phyloP scores from a whole-genome alignment of 352 stramenopile genomes.

The Phytophthora palmivora region DNA sequence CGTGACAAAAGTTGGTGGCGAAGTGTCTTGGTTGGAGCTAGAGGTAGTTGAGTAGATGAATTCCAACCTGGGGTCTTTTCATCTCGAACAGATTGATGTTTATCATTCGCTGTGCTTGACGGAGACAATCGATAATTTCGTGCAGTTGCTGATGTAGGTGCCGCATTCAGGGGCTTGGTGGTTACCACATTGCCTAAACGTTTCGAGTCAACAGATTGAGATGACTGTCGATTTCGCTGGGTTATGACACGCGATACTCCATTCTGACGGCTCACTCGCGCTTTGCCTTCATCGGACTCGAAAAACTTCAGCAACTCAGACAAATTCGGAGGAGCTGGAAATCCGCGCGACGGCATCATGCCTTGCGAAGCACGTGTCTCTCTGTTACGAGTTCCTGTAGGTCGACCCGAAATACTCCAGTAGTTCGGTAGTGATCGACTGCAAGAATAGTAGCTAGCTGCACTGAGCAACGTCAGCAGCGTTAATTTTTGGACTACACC shows the following conservation, averaged over 20 bases:
- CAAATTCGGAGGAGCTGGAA: conserved; percentile 49
- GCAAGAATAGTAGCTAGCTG: conserved; percentile 25
- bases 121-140: neutral
- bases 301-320: conserved; percentile 61
- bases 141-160: neutral
- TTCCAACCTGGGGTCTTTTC: conserved; percentile 52
- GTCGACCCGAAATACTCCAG: conserved; percentile 27
- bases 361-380: neutral
- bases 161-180: conserved; percentile 2
- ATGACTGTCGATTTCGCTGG: conserved; percentile 4
- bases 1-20: conserved; percentile 68
- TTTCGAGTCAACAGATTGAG: conserved; percentile 11
- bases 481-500: conserved; percentile 13
- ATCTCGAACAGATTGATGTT: conserved; percentile 6
- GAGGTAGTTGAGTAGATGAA: conserved; percentile 54
- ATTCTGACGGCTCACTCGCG: conserved; percentile 22
- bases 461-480: no score
- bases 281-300: conserved; percentile 36
- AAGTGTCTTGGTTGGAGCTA: conserved; percentile 40
- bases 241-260: neutral
- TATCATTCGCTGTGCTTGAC: conserved; percentile 6
- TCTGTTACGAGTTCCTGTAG: conserved; percentile 1
- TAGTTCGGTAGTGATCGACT: conserved; percentile 3
- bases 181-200: neutral
- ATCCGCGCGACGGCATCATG: conserved; percentile 35